Conservation (phyloP, 768 basidiomycete genomes). For the Mycena chlorophos region DNA sequence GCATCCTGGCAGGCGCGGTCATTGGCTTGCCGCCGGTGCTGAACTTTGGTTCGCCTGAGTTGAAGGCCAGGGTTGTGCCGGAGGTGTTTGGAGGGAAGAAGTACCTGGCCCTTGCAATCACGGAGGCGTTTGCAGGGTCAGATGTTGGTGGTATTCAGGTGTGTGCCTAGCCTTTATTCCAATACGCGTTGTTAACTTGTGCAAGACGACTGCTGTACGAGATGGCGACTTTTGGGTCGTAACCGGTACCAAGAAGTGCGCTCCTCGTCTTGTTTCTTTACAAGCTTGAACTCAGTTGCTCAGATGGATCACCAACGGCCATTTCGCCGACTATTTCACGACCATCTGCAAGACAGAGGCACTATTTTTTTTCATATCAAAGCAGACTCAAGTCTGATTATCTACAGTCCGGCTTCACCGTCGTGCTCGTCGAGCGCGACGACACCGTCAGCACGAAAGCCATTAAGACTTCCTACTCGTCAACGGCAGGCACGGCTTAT, state of each 20-base stretch:
- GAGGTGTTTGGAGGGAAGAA: constrained; percentile 78
- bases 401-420: constrained; percentile 65
- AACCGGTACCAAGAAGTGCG: constrained; percentile 90
- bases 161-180: not conserved
- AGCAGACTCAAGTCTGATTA: not conserved
- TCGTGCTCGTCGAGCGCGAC: constrained; percentile 72
- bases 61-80: constrained; percentile 69
- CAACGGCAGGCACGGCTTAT: constrained; percentile 87
- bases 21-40: constrained; percentile 89
- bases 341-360: constrained; percentile 75
- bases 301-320: constrained; percentile 90
- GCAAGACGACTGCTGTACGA: constrained; percentile 69
- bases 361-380: not conserved
- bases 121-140: constrained; percentile 90
- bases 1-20: constrained; percentile 75
- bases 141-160: constrained; percentile 76
- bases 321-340: constrained; percentile 83
- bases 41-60: constrained; percentile 80
- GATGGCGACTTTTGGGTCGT: constrained; percentile 89
- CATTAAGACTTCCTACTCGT: constrained; percentile 91
- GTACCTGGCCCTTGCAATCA: constrained; percentile 87
- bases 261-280: not conserved
- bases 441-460: constrained; percentile 79
- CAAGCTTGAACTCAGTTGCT: not conserved
- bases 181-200: not conserved